phyloP scores from a whole-genome alignment of 2,329 filamentous ascomycete species.

The Stachybotrys chartarum region DNA sequence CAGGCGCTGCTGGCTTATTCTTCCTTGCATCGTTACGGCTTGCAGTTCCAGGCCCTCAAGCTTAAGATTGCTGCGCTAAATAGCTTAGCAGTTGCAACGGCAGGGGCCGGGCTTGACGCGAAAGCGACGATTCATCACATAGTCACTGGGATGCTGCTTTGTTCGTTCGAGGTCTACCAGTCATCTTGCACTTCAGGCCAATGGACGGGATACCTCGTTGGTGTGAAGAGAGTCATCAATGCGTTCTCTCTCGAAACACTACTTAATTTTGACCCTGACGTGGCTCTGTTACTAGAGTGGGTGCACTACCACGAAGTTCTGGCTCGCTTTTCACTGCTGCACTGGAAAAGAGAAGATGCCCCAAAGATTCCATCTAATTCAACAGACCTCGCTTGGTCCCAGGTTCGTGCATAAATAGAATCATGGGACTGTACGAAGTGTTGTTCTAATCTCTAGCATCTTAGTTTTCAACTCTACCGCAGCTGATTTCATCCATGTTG shows the following conservation, averaged over 20 bases:
- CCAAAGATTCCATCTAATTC: no score
- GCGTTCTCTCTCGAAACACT: neutral
- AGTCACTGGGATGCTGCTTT: slow-evolving; percentile 15
- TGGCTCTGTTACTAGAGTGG: slow-evolving; percentile 16
- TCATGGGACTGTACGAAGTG: no score
- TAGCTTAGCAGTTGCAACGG: slow-evolving; percentile 2
- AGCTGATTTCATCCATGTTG: no score
- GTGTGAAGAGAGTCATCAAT: slow-evolving; percentile 12
- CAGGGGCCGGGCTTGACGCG: neutral
- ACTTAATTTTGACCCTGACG: slow-evolving; percentile 1
- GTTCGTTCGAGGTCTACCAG: slow-evolving; percentile 18
- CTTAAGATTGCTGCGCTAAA: slow-evolving; percentile 8
- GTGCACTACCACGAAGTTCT: slow-evolving; percentile 19
- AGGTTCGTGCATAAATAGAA: no score
- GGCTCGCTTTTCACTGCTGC: no score
- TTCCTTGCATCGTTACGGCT: slow-evolving; percentile 4
- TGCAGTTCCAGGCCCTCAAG: rapidly evolving
- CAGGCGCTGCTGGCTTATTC: slow-evolving; percentile 7
- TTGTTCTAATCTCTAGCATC: no score
- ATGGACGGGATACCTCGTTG: slow-evolving; percentile 19
- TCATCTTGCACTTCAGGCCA: slow-evolving; percentile 15
- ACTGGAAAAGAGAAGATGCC: no score
- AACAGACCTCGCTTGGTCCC: no score
- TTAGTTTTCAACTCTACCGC: no score
- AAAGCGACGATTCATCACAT: slow-evolving; percentile 9